Evolutionary conservation across 148 eudicot genomes (phyloP), one percentile per base, ranked within the genome.

Genomic region (Hydrangea macrophylla): DNA sequence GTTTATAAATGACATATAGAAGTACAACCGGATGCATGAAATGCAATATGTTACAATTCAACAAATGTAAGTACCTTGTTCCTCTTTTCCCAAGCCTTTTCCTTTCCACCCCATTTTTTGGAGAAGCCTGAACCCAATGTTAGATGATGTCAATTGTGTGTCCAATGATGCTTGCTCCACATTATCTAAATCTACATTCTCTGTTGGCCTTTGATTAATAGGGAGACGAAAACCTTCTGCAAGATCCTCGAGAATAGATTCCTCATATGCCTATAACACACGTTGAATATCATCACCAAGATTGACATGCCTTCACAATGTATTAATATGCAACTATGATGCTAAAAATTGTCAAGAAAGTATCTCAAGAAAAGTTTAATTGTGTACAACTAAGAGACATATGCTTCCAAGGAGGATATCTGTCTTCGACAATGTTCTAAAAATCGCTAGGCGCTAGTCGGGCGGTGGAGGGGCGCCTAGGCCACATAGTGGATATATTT

Each of bases 71-170:
- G 36, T 82, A 93, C 96, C 95, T 82, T 93, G 98, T 75, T 93
- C 98, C 75, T 93, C 76, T 70, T 86, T 92, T 63, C 98, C 98
- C 57, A 92, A 92, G 7, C 98, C 98, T 71, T 88, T 88, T 31
- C 98, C 98, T 80, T 90, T 92, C 98, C 98, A 92, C 39, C 98
- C 98, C 96, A 92, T 90, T 78, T 92, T 92, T 73, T 90, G 96
- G 33, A 92, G 94, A 77, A 93, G 95, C 83, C 82, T 85, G 73
- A 84, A 93, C 33, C 98, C 98, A 64, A 88, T 63, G 71, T 93
- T 93, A 18, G 98, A 88, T 59, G 98, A 86, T 50, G 90, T 71
- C 86, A 90, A 65, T 28, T 86, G 84, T 67, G 82, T 90, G 70
- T 93, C 98, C 71, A 90, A 67, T 13, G 98, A 93, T 70, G 95